Base-by-base conservation (phyloP, 139 green algal species). In the Closterium sp. region DNA sequence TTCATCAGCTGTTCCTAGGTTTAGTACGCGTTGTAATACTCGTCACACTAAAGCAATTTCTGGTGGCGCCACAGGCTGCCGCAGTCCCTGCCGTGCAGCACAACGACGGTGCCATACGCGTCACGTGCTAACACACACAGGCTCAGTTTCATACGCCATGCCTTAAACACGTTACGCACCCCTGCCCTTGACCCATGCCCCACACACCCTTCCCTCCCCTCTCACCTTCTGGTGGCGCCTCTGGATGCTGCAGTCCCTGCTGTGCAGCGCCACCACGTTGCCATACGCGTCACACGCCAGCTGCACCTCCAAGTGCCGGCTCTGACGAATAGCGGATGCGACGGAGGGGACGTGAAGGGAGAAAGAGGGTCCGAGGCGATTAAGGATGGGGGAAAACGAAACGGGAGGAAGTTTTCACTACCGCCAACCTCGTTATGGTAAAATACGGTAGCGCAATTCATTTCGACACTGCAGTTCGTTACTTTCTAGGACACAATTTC, bases 301-400 rank as follows among this genome's bases (percentile, higher is more conserved):
- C 96, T 99, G 98, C 92, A 99, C 98, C 95, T 99, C 97, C 90
- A 99, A 94, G 94, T 99, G 97, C 12, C 97, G 94, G 36, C 91
- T 96, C 76, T 94, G 92, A 23, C 16, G 12, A 76, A 3, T 64
- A 76, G 55, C 4, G 32, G 0, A 12, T 66, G 38, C 4, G 38
- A 66, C 9, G 38, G 38, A n/a, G 91, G 86, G 1, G 97, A 96
- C 16, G 97, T 97, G 8, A 30, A 85, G 81, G 28, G 81, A 55
- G 36, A 55, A 6, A 55, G 5, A 55, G 6, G n/a, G n/a, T n/a
- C n/a, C n/a, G n/a, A n/a, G n/a, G n/a, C n/a, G n/a, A n/a, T n/a
- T n/a, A n/a, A n/a, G n/a, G n/a, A n/a, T n/a, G n/a, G n/a, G n/a
- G n/a, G n/a, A n/a, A n/a, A n/a, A n/a, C n/a, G n/a, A n/a, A n/a